Base-by-base conservation (phyloP, 2,329 filamentous ascomycete genomes). In the Pseudovirgaria hyperparasitica region DNA sequence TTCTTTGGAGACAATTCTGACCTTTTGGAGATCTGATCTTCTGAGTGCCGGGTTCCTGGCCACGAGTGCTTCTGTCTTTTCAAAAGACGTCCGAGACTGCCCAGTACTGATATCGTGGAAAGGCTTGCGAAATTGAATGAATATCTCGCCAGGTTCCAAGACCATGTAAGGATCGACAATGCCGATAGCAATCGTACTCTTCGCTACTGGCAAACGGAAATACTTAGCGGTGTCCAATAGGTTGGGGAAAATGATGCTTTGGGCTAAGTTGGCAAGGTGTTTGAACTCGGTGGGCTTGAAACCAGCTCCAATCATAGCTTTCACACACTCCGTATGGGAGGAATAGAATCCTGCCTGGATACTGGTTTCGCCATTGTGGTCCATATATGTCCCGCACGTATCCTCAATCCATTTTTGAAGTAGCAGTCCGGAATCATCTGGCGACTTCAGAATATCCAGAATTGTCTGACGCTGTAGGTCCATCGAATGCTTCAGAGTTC, bases 21-120 rank as follows among this genome's bases (percentile, higher is more conserved):
- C 50, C 29, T 67, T 76, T 40, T 86, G 81, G 0, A 87, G 72
- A 34, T 90, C 81, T 16, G 73, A 81, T 0, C 63, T 60, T 13
- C 76, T 70, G 41, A 82, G 70, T 0, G 78, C 73, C 0, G 81
- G 81, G 2, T 73, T 70, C 12, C 81, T 65, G 0, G 73, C 72
- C 1, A 86, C 73, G 0, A 87, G 57, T 0, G 82, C 54, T 9
- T 82, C 67, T 10, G 63, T 57, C 0, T 62, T 62, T 19, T 73
- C 36, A 5, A 82, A 46, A 5, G 65, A 44, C 0, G 63, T 65
- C 21, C 67, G 70, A 0, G 57, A 63, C 19, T 69, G 65, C 0
- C 63, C 63, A 2, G 67, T 66, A 0, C 55, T 49, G 2, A 69
- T 58, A 29, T 72, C 63, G 0, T 50, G 39, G 33, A 82, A 78